phyloP scores from a whole-genome alignment of 2,329 filamentous ascomycete genomes.

The Pyrenochaeta sp. region DNA sequence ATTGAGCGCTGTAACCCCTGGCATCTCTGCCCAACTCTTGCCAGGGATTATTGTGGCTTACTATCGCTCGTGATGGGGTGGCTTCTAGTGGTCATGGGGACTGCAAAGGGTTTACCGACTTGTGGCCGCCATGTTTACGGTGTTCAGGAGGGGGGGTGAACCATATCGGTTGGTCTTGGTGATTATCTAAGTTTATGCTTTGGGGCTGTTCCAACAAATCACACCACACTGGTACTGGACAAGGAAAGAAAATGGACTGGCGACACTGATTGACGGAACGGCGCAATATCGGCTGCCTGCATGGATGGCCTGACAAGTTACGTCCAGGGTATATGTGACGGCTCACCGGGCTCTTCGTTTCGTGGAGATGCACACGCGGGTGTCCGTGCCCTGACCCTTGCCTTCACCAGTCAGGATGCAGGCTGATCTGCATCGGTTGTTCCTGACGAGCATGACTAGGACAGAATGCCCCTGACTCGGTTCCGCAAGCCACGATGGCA shows the following conservation, averaged over 20 bases:
- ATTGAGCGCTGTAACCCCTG: conserved; percentile 11
- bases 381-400: conserved; percentile 21
- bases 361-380: conserved; percentile 29
- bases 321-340: neutral
- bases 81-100: conserved; percentile 4
- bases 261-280: neutral
- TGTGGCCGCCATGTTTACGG: conserved; percentile 8
- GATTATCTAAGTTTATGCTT: neutral
- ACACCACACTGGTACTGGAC: neutral
- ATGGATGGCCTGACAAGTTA: conserved; percentile 3
- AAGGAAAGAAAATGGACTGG: neutral
- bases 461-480: conserved; percentile 35
- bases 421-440: conserved; percentile 29
- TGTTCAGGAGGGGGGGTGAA: neutral
- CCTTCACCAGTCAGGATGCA: conserved; percentile 25
- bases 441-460: conserved; percentile 22
- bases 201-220: neutral
- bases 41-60: conserved; percentile 18
- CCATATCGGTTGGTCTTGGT: neutral
- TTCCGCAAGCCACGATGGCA: conserved; percentile 30
- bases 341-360: conserved; percentile 23
- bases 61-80: conserved; percentile 1
- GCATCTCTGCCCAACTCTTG: conserved; percentile 2
- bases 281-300: neutral
- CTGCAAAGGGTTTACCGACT: conserved; percentile 7